Evolutionary conservation across 352 stramenopile species (phyloP).

Genomic region (Phytophthora kernoviae): DNA sequence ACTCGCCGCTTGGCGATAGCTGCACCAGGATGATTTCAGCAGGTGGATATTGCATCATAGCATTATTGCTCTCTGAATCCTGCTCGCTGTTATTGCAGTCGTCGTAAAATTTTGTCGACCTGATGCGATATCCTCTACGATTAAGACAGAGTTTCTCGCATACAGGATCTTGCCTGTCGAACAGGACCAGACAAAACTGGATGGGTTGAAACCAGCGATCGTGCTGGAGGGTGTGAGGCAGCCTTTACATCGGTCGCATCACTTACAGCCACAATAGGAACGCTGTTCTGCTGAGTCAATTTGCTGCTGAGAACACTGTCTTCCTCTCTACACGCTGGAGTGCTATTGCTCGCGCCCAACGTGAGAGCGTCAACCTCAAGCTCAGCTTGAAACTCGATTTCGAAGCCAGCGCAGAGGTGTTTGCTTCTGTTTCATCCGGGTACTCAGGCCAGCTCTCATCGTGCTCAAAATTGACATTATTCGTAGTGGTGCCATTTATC

Average conservation of each 20-base stretch:
- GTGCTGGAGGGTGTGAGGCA: slow-evolving; percentile 13
- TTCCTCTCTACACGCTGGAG: neutral
- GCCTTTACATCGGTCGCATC: neutral
- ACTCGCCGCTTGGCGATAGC: slow-evolving; percentile 27
- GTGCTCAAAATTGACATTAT: neutral
- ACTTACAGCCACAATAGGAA: slow-evolving; percentile 2
- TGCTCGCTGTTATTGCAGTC: slow-evolving; percentile 5
- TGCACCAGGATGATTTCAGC: slow-evolving; percentile 34
- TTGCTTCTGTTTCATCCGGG: neutral
- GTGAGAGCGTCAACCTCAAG: slow-evolving; percentile 44
- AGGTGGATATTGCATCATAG: neutral
- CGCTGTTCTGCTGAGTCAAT: slow-evolving; percentile 2
- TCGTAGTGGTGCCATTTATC: neutral
- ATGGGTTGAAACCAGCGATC: slow-evolving; percentile 20
- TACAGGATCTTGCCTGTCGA: slow-evolving; percentile 39
- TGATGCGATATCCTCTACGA: slow-evolving; percentile 43
- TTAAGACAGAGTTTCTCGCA: slow-evolving; percentile 20
- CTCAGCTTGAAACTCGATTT: slow-evolving; percentile 42
- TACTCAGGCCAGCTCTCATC: too few species aligned
- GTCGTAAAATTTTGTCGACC: slow-evolving; percentile 30
- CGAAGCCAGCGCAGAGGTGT: slow-evolving; percentile 21
- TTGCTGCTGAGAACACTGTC: slow-evolving; percentile 16
- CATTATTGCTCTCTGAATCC: neutral
- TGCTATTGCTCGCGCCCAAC: slow-evolving; percentile 7
- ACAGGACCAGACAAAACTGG: slow-evolving; percentile 38